Evolutionary conservation across 805 yeast species (phyloP).

Genomic region (Torulaspora franciscae): DNA sequence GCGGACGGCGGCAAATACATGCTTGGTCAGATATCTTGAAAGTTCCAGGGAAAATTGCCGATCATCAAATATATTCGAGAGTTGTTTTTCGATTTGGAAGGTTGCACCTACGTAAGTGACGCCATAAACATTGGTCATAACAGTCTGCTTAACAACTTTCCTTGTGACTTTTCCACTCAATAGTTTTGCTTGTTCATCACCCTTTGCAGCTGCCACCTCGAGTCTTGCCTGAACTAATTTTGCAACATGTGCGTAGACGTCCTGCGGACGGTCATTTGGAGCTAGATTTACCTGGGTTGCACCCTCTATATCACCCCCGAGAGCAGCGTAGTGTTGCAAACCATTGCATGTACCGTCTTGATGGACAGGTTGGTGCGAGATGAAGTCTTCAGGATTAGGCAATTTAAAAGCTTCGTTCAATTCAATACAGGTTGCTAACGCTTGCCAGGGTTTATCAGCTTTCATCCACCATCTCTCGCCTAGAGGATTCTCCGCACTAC

Average conservation of each 20-base stretch:
- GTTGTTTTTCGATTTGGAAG: conserved; percentile 76
- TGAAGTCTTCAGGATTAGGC: conserved; percentile 57
- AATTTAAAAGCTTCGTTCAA: conserved; percentile 54
- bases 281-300: conserved; percentile 72
- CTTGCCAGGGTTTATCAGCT: conserved; percentile 85
- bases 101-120: conserved; percentile 93
- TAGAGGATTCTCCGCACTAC: conserved; percentile 61
- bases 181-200: conserved; percentile 46
- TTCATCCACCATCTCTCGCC: conserved; percentile 59
- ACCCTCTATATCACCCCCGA: conserved; percentile 82
- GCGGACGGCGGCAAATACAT: conserved; percentile 78
- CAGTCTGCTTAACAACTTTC: conserved; percentile 93
- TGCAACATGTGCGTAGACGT: conserved; percentile 71
- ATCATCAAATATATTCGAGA: conserved; percentile 54
- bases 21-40: conserved; percentile 64
- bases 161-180: conserved; percentile 65
- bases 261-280: conserved; percentile 70
- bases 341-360: conserved; percentile 89
- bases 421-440: conserved; percentile 65
- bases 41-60: conserved; percentile 43
- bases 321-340: conserved; percentile 79
- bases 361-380: conserved; percentile 74
- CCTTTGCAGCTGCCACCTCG: conserved; percentile 48
- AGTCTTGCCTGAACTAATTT: conserved; percentile 53
- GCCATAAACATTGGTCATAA: conserved; percentile 97